phyloP scores from a whole-genome alignment of 768 basidiomycete genomes.

The Lactarius sanguifluus region DNA sequence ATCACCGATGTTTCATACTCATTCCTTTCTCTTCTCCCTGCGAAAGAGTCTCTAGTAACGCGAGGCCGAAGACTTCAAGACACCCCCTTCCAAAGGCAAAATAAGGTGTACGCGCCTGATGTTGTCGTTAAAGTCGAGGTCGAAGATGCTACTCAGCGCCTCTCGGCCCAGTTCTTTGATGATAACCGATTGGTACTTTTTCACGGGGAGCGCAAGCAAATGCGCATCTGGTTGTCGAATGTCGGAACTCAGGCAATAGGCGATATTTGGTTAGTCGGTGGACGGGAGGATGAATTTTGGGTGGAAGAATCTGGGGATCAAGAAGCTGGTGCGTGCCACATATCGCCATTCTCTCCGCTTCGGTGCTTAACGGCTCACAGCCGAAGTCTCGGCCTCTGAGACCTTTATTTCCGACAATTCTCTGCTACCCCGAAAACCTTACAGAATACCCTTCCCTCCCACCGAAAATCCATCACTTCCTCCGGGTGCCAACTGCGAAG shows the following conservation, averaged over 20 bases:
- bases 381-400: conserved; percentile 36
- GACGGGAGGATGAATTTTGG: conserved; percentile 64
- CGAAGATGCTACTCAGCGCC: conserved; percentile 60
- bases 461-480: conserved; percentile 37
- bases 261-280: conserved; percentile 72
- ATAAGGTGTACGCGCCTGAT: conserved; percentile 71
- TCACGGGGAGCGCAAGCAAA: conserved; percentile 65
- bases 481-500: conserved; percentile 50
- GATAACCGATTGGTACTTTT: conserved; percentile 52
- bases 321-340: conserved; percentile 14
- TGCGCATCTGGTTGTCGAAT: conserved; percentile 64
- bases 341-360: conserved; percentile 11
- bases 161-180: conserved; percentile 57
- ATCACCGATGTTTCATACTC: conserved; percentile 61
- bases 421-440: conserved; percentile 48
- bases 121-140: conserved; percentile 59
- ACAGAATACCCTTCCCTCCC: conserved; percentile 43
- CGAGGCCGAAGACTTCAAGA: conserved; percentile 78
- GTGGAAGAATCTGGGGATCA: conserved; percentile 37
- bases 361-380: conserved; percentile 4
- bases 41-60: conserved; percentile 60
- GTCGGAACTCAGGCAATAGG: conserved; percentile 56
- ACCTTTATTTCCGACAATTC: conserved; percentile 52
- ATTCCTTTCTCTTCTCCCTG: conserved; percentile 73
- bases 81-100: conserved; percentile 67